phyloP scores from a whole-genome alignment of 192 early-diverging fungal genomes.

The Umbelopsis isabellina region DNA sequence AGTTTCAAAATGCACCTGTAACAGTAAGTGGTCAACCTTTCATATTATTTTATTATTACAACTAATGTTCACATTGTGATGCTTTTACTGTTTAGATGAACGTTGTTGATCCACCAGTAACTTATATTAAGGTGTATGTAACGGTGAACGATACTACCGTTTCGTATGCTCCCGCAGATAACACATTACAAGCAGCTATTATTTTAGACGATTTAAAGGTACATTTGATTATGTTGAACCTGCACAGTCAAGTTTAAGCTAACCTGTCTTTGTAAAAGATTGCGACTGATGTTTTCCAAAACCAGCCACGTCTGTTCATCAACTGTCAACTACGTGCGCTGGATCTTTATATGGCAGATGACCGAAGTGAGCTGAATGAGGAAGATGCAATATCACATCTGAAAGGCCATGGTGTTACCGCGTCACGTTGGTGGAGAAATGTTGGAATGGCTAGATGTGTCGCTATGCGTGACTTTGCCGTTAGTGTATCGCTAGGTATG shows the following conservation, averaged over 20 bases:
- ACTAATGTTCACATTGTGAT: neutral
- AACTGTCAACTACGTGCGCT: slow-evolving; percentile 55
- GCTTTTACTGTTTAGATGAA: slow-evolving; percentile 34
- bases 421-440: slow-evolving; percentile 16
- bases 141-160: slow-evolving; percentile 61
- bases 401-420: neutral
- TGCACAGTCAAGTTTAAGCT: neutral
- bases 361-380: slow-evolving; percentile 29
- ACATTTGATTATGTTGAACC: neutral
- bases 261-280: slow-evolving; percentile 38
- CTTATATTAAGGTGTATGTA: slow-evolving; percentile 63
- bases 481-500: slow-evolving; percentile 2
- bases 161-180: slow-evolving; percentile 61
- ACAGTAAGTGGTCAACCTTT: slow-evolving; percentile 26
- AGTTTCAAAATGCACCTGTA: slow-evolving; percentile 61
- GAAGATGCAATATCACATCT: slow-evolving; percentile 2
- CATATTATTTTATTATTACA: neutral
- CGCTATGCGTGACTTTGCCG: slow-evolving; percentile 9
- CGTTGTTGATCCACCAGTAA: slow-evolving; percentile 48
- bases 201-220: slow-evolving; percentile 67
- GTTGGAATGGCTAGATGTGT: slow-evolving; percentile 6
- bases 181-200: slow-evolving; percentile 51
- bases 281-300: slow-evolving; percentile 58
- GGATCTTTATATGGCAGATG: slow-evolving; percentile 56
- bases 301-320: slow-evolving; percentile 61